Percentiles rank a stretch among this genome's conserved stretches.
These are phyloP conservation scores for Massarina eburnea DNA, from an alignment of 2,329 filamentous ascomycete species.

Conservation along the genomic window DNA sequence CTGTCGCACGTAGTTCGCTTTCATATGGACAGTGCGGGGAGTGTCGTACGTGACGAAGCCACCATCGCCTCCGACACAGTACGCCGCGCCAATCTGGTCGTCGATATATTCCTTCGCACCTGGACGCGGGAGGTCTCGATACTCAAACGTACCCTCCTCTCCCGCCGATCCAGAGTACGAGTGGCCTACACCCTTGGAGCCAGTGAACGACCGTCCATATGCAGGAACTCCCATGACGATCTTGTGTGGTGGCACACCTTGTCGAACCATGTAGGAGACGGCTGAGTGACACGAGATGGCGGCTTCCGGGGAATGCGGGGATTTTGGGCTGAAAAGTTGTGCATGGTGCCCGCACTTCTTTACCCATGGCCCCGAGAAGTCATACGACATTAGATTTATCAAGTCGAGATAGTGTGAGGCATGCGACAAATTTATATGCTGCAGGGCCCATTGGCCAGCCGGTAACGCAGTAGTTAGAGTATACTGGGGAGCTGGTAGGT, in stretches of 20 bases:
- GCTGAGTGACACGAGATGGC: slow-evolving; percentile 64
- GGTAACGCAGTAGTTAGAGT: slow-evolving; percentile 73
- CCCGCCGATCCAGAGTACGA: slow-evolving; percentile 56
- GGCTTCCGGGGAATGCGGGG: slow-evolving; percentile 58
- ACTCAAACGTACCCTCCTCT: slow-evolving; percentile 72
- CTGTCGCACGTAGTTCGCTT: slow-evolving; percentile 72
- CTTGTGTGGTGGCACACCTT: slow-evolving; percentile 69
- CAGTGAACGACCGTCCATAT: slow-evolving; percentile 74
- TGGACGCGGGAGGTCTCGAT: slow-evolving; percentile 65
- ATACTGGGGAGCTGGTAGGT: slow-evolving; percentile 69
- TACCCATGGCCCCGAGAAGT: slow-evolving; percentile 74
- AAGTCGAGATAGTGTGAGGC: slow-evolving; percentile 70
- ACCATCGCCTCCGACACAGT: slow-evolving; percentile 71
- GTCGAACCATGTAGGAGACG: slow-evolving; percentile 65
- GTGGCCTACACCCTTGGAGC: slow-evolving; percentile 66
- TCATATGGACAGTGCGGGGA: slow-evolving; percentile 72
- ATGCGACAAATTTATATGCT: slow-evolving; percentile 66
- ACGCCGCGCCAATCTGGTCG: slow-evolving; percentile 67
- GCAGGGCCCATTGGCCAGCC: slow-evolving; percentile 65
- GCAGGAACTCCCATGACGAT: slow-evolving; percentile 75
- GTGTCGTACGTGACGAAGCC: slow-evolving; percentile 83
- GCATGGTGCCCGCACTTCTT: slow-evolving; percentile 71
- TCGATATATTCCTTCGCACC: slow-evolving; percentile 69
- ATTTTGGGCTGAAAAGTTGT: slow-evolving; percentile 65
- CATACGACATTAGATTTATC: slow-evolving; percentile 79